Evolutionary conservation across 768 basidiomycete genomes (phyloP).

Genomic region (Boletus tomentosulus): DNA sequence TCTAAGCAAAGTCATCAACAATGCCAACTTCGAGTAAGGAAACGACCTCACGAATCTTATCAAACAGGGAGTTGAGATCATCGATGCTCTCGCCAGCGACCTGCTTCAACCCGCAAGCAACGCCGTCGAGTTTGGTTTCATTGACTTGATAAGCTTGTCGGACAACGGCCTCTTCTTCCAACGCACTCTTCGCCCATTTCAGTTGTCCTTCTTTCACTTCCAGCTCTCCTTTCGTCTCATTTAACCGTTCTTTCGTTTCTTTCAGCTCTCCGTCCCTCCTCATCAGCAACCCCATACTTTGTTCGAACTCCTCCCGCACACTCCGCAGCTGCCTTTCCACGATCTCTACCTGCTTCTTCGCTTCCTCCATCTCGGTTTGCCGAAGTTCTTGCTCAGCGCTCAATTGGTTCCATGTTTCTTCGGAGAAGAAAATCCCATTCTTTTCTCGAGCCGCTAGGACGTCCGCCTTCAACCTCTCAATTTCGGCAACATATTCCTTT

Average conservation of each 20-base stretch:
- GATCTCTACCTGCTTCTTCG: conserved; percentile 76
- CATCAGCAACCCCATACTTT: conserved; percentile 74
- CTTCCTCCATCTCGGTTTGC: conserved; percentile 76
- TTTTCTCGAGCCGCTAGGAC: conserved; percentile 89
- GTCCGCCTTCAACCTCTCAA: conserved; percentile 88
- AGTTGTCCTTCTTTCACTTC: conserved; percentile 54
- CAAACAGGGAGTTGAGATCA: conserved; percentile 69
- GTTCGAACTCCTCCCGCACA: conserved; percentile 87
- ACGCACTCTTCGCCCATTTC: conserved; percentile 47
- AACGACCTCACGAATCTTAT: conserved; percentile 68
- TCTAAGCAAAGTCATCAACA: conserved; percentile 41
- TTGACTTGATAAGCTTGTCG: conserved; percentile 73
- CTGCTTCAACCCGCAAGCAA: conserved; percentile 65
- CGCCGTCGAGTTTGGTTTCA: conserved; percentile 64
- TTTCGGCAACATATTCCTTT: conserved; percentile 91
- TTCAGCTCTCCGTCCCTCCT: conserved; percentile 74
- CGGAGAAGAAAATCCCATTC: conserved; percentile 92
- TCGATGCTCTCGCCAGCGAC: conserved; percentile 63
- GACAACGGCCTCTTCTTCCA: conserved; percentile 79
- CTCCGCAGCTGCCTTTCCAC: conserved; percentile 77
- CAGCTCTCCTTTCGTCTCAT: conserved; percentile 49
- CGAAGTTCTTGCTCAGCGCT: conserved; percentile 69
- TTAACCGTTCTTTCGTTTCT: conserved; percentile 52
- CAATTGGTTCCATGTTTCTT: conserved; percentile 87
- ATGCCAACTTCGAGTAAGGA: neutral